A percentile compares a stretch with the other conserved stretches of the same genome.
phyloP scores from a whole-genome alignment of 2,329 filamentous ascomycete genomes.

The Ophiocordyceps camponoti-rufipedis region DNA sequence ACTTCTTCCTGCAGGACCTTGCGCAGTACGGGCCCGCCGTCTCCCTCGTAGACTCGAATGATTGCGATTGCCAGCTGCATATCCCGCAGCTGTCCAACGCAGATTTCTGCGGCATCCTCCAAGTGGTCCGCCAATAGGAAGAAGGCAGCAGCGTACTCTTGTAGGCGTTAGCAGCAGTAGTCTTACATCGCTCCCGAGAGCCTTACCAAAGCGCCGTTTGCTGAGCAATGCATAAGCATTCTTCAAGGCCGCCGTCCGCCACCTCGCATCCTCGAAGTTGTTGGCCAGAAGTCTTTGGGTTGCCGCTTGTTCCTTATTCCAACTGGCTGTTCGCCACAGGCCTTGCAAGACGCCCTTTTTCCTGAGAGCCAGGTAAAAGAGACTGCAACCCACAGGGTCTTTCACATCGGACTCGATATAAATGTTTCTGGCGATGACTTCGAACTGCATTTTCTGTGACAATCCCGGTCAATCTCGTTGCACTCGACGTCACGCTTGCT shows the following conservation, averaged over 20 bases:
- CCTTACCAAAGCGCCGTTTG: slow-evolving; percentile 61
- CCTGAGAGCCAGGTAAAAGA: slow-evolving; percentile 77
- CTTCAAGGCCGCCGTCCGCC: slow-evolving; percentile 79
- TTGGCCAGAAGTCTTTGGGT: slow-evolving; percentile 73
- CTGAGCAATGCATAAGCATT: slow-evolving; percentile 93
- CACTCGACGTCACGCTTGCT: background rate
- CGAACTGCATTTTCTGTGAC: slow-evolving; percentile 46
- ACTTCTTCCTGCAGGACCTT: slow-evolving; percentile 66
- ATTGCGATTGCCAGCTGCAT: slow-evolving; percentile 80
- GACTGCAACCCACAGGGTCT: slow-evolving; percentile 76
- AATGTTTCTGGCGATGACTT: slow-evolving; percentile 79
- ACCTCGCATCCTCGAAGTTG: slow-evolving; percentile 73
- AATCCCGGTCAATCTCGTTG: slow-evolving; percentile 2
- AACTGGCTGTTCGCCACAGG: slow-evolving; percentile 84
- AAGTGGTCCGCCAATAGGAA: slow-evolving; percentile 80
- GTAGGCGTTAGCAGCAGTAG: background rate
- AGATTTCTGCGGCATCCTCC: slow-evolving; percentile 70
- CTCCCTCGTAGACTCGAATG: slow-evolving; percentile 73
- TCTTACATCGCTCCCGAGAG: background rate
- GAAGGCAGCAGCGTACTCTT: slow-evolving; percentile 88
- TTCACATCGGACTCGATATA: slow-evolving; percentile 78
- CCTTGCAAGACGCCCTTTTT: slow-evolving; percentile 86
- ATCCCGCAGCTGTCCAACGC: slow-evolving; percentile 74
- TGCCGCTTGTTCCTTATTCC: slow-evolving; percentile 69
- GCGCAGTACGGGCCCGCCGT: slow-evolving; percentile 54